Evolutionary conservation across 768 basidiomycete species (phyloP).

Genomic region (Neoboletus brunneissimus): DNA sequence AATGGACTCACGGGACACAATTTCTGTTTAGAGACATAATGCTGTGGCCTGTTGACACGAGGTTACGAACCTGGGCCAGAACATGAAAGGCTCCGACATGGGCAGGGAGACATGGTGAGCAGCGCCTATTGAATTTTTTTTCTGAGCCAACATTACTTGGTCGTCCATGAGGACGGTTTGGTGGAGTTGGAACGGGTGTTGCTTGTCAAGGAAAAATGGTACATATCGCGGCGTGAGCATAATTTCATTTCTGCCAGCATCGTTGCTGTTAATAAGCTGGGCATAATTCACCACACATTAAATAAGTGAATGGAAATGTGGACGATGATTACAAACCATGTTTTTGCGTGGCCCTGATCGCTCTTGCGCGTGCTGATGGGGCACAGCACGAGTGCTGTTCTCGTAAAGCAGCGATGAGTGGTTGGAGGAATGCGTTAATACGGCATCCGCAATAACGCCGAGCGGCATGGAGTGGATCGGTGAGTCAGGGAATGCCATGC

Average conservation of each 20-base stretch:
- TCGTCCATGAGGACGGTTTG: neutral
- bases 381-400: slow-evolving; percentile 6
- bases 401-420: slow-evolving; percentile 6
- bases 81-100: slow-evolving; percentile 1
- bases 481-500: neutral
- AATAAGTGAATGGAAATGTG: slow-evolving; percentile 4
- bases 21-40: slow-evolving; percentile 17
- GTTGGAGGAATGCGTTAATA: slow-evolving; percentile 7
- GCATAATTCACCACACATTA: neutral
- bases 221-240: neutral
- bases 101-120: neutral
- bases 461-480: slow-evolving; percentile 4
- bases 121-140: neutral
- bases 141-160: neutral
- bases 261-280: slow-evolving; percentile 1
- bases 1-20: slow-evolving; percentile 11
- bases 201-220: slow-evolving; percentile 1
- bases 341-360: slow-evolving; percentile 16
- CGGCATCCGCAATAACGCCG: slow-evolving; percentile 22
- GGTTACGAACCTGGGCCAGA: slow-evolving; percentile 10
- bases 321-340: neutral
- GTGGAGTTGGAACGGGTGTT: neutral
- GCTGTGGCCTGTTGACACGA: slow-evolving; percentile 22
- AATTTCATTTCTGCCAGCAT: slow-evolving; percentile 11
- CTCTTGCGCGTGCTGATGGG: slow-evolving; percentile 9